Conservation (phyloP, 805 yeast species). For the Wickerhamiella cacticola region DNA sequence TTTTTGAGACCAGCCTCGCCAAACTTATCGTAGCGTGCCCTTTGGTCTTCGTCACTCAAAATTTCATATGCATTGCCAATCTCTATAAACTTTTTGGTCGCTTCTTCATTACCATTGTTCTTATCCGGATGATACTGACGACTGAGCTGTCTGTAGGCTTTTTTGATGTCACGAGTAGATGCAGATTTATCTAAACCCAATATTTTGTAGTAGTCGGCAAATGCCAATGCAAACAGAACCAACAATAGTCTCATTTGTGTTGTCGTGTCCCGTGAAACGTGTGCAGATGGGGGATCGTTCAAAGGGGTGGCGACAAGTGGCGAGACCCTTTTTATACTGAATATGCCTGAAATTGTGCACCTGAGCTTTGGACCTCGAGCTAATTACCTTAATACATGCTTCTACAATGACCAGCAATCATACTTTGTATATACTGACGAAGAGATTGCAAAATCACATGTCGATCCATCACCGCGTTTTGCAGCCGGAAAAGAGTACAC, state of each 20-base stretch:
- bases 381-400: slow-evolving; percentile 66
- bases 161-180: slow-evolving; percentile 66
- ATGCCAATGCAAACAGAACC: slow-evolving; percentile 11
- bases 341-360: slow-evolving; percentile 65
- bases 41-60: slow-evolving; percentile 57
- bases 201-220: slow-evolving; percentile 39
- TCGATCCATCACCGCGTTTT: slow-evolving; percentile 40
- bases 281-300: background rate
- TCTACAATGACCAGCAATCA: slow-evolving; percentile 67
- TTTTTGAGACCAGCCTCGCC: slow-evolving; percentile 64
- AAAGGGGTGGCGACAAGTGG: background rate
- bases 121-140: slow-evolving; percentile 92
- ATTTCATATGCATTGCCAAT: slow-evolving; percentile 91
- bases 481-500: slow-evolving; percentile 44
- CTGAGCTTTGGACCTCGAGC: slow-evolving; percentile 61
- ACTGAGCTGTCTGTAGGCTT: slow-evolving; percentile 70
- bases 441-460: slow-evolving; percentile 22
- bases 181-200: slow-evolving; percentile 63
- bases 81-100: slow-evolving; percentile 77
- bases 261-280: background rate
- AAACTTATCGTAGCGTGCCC: slow-evolving; percentile 53
- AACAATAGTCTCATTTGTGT: slow-evolving; percentile 2
- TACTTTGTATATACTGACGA: slow-evolving; percentile 41
- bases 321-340: background rate
- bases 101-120: slow-evolving; percentile 62